phyloP scores from a whole-genome alignment of 768 basidiomycete genomes.

The Auricularia heimuer region DNA sequence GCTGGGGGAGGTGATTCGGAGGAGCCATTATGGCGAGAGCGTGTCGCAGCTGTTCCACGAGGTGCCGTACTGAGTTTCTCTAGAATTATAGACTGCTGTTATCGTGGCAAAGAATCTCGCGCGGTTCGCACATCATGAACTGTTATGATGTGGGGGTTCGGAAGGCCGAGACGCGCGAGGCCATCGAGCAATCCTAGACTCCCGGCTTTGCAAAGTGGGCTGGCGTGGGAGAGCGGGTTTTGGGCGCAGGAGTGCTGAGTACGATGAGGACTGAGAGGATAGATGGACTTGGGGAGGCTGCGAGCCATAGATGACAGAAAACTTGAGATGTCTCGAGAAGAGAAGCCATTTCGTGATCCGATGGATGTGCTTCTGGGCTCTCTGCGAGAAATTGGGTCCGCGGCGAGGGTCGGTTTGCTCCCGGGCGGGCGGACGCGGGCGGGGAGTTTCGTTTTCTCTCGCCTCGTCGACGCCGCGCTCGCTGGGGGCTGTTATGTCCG shows the following conservation, averaged over 20 bases:
- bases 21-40: slow-evolving; percentile 96
- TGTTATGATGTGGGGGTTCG: neutral
- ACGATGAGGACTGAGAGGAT: too few relatives aligned
- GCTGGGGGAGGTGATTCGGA: slow-evolving; percentile 89
- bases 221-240: neutral
- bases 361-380: neutral
- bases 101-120: neutral
- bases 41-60: slow-evolving; percentile 84
- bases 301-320: neutral
- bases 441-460: neutral
- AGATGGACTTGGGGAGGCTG: neutral
- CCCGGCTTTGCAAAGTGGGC: neutral
- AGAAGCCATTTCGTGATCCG: neutral
- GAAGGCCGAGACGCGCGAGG: neutral
- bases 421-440: neutral
- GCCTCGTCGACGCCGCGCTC: neutral
- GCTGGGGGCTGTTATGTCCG: neutral
- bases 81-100: neutral
- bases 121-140: too few relatives aligned
- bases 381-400: neutral
- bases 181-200: neutral
- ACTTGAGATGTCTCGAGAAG: neutral
- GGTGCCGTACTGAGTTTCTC: slow-evolving; percentile 59
- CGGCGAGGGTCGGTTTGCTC: neutral
- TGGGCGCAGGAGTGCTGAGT: neutral